Evolutionary conservation across 345 rosid genomes (phyloP).

Genomic region (Lepidium africanum): DNA sequence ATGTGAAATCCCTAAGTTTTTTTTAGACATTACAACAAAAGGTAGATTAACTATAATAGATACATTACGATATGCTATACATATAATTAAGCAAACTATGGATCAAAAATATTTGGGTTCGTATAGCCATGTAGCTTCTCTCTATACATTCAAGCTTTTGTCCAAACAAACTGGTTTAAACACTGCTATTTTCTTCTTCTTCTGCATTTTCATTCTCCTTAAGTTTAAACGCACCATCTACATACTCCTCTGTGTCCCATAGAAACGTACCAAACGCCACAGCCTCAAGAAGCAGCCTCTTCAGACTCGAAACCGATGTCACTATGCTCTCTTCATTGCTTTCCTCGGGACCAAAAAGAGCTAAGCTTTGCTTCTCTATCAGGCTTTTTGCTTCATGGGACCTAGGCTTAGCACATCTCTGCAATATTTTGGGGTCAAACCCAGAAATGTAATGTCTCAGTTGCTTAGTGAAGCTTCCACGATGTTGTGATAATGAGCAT

Average conservation of each 20-base stretch:
- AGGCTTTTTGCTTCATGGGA: constrained; percentile 51
- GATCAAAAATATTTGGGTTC: not conserved
- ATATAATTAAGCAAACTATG: not conserved
- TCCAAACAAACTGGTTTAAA: constrained; percentile 7
- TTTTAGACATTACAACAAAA: not conserved
- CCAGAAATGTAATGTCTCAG: constrained; percentile 55
- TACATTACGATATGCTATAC: not conserved
- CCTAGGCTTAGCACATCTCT: constrained; percentile 59
- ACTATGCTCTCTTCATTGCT: constrained; percentile 36
- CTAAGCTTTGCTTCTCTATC: constrained; percentile 61
- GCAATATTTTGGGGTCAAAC: constrained; percentile 60
- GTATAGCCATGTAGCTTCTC: not conserved
- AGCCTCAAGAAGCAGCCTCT: constrained; percentile 83
- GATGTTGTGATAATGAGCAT: constrained; percentile 29
- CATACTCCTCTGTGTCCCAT: constrained; percentile 80
- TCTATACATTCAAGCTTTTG: not conserved
- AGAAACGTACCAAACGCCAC: constrained; percentile 86
- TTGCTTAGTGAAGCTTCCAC: constrained; percentile 11
- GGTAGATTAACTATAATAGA: not conserved
- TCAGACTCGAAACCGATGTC: constrained; percentile 73
- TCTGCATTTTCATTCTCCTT: constrained; percentile 35
- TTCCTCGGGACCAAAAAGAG: constrained; percentile 55
- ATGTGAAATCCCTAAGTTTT: no score
- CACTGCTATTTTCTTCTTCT: constrained; percentile 29
- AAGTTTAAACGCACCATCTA: constrained; percentile 54